Evolutionary conservation across 306 rosid species (phyloP).

Genomic region (Inga oerstediana): DNA sequence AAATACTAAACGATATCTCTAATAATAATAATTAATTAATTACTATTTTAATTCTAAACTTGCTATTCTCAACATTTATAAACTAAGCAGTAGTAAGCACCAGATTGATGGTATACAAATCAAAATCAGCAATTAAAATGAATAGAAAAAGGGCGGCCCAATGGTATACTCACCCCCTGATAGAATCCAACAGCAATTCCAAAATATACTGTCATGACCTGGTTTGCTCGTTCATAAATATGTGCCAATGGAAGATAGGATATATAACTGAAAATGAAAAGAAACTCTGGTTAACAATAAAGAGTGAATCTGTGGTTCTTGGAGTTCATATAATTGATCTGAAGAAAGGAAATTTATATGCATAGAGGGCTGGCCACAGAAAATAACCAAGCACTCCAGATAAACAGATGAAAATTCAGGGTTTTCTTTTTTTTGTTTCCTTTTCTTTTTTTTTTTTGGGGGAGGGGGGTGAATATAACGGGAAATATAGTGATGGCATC

Average conservation of each 20-base stretch:
- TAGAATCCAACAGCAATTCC: conserved; percentile 96
- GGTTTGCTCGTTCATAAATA: conserved; percentile 94
- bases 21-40: too few species aligned
- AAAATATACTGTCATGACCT: conserved; percentile 60
- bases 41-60: too few species aligned
- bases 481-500: background rate
- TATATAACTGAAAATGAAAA: conserved; percentile 70
- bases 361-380: background rate
- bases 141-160: too few species aligned
- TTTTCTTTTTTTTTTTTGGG: background rate
- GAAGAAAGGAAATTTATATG: background rate
- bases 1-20: too few species aligned
- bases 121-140: too few species aligned
- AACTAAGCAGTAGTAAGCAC: conserved; percentile 21
- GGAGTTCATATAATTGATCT: background rate
- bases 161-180: conserved; percentile 76
- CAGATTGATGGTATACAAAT: background rate
- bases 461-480: background rate
- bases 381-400: background rate
- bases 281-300: conserved; percentile 26
- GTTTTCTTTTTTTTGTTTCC: background rate
- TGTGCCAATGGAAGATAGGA: conserved; percentile 99
- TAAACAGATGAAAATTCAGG: background rate
- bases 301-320: background rate
- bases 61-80: background rate